Conservation (phyloP, 495 filamentous ascomycete species). For the Jackrogersella multiformis region DNA sequence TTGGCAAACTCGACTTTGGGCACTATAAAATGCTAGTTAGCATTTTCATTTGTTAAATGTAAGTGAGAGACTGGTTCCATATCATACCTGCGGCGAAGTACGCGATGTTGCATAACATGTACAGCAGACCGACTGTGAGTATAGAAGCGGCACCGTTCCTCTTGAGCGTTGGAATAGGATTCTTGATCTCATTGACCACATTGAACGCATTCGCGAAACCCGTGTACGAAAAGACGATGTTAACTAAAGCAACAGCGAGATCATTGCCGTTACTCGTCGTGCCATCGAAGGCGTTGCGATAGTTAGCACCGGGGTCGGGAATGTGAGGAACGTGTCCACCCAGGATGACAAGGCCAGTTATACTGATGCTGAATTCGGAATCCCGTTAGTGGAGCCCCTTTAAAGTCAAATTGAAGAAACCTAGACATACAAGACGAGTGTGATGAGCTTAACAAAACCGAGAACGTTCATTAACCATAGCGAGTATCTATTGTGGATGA, state of each 20-base stretch:
- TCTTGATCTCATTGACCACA: constrained; percentile 72
- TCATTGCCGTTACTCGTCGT: constrained; percentile 62
- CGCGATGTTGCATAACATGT: constrained; percentile 69
- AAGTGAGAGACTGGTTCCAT: not conserved
- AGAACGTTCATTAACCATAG: constrained; percentile 64
- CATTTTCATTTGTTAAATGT: not conserved
- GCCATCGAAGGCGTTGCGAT: constrained; percentile 65
- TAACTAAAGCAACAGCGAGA: constrained; percentile 67
- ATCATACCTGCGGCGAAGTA: constrained; percentile 63
- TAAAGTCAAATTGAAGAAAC: not conserved
- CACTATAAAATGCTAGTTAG: constrained; percentile 45
- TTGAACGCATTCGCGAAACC: constrained; percentile 72
- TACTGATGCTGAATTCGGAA: constrained; percentile 51
- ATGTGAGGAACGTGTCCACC: constrained; percentile 65
- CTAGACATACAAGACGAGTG: constrained; percentile 57
- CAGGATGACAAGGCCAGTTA: constrained; percentile 68
- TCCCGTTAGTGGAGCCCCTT: not conserved
- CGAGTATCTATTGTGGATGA: constrained; percentile 65
- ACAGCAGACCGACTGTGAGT: constrained; percentile 60
- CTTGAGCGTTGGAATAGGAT: constrained; percentile 56
- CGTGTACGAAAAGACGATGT: constrained; percentile 70
- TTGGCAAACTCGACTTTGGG: constrained; percentile 61
- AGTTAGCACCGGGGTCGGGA: constrained; percentile 65
- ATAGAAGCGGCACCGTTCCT: constrained; percentile 64
- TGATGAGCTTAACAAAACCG: constrained; percentile 65